Conservation (phyloP, 768 basidiomycete species). For the Mycena latifolia region DNA sequence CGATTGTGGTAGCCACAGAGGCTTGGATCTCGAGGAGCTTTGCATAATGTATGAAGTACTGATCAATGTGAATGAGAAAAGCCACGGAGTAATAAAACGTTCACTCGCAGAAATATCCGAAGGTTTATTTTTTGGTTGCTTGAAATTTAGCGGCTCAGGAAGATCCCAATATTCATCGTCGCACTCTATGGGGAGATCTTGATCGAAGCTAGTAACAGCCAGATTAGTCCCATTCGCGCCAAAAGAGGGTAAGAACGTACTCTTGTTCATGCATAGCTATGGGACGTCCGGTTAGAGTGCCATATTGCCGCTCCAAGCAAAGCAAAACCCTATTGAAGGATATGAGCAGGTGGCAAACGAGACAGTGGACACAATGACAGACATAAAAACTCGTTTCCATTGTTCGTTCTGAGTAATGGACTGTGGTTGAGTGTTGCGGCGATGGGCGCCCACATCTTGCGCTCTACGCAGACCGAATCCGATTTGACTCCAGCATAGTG, state of each 20-base stretch:
- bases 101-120: constrained; percentile 63
- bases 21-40: constrained; percentile 73
- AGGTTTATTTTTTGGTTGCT: constrained; percentile 72
- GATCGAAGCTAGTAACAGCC: too few relatives aligned
- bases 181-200: constrained; percentile 72
- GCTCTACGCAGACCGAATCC: constrained; percentile 78
- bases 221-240: too few relatives aligned
- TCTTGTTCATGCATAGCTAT: constrained; percentile 82
- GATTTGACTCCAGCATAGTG: constrained; percentile 75
- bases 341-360: too few relatives aligned
- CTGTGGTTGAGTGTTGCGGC: constrained; percentile 48
- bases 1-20: constrained; percentile 70
- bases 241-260: too few relatives aligned
- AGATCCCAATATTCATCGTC: constrained; percentile 82
- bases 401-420: too few relatives aligned
- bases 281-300: constrained; percentile 67
- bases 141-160: constrained; percentile 69
- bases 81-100: too few relatives aligned
- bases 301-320: constrained; percentile 60
- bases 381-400: too few relatives aligned
- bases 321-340: constrained; percentile 61
- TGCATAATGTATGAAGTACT: constrained; percentile 69
- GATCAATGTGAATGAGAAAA: too few relatives aligned
- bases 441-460: constrained; percentile 83
- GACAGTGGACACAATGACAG: too few relatives aligned